Evolutionary conservation across 2,329 filamentous ascomycete genomes (phyloP).

Genomic region (Mycosphaerella sp.): DNA sequence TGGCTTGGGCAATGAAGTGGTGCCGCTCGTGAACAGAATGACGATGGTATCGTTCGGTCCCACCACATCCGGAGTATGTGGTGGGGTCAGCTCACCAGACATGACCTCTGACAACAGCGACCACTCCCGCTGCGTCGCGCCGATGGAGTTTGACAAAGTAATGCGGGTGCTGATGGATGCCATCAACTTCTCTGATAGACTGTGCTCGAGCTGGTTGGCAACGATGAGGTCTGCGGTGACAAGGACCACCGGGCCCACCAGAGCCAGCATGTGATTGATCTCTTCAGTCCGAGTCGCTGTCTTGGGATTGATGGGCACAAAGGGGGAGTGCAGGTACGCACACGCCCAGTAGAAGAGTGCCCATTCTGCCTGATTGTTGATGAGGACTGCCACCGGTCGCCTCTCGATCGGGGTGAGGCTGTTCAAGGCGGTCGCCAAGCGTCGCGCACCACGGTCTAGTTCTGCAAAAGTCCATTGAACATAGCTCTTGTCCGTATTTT

Average conservation of each 20-base stretch:
- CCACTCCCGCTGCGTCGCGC: conserved; percentile 23
- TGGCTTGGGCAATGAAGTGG: conserved; percentile 45
- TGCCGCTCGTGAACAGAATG: conserved; percentile 48
- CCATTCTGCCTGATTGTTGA: conserved; percentile 34
- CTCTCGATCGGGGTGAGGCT: conserved; percentile 30
- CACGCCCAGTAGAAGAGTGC: conserved; percentile 32
- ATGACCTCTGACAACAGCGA: conserved; percentile 27
- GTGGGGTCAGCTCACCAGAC: conserved; percentile 30
- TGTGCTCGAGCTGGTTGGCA: conserved; percentile 28
- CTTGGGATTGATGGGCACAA: conserved; percentile 33
- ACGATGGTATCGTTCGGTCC: conserved; percentile 33
- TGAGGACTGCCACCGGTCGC: conserved; percentile 28
- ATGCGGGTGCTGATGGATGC: conserved; percentile 25
- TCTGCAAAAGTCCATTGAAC: conserved; percentile 32
- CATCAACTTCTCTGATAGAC: conserved; percentile 24
- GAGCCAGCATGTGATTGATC: conserved; percentile 31
- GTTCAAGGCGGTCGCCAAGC: conserved; percentile 30
- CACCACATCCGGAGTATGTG: conserved; percentile 30
- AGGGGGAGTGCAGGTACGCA: conserved; percentile 31
- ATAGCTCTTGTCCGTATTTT: conserved; percentile 24
- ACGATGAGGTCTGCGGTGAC: conserved; percentile 26
- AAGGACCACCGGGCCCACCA: conserved; percentile 28
- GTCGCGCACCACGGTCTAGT: conserved; percentile 30
- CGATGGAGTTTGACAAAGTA: conserved; percentile 21
- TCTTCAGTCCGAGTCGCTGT: conserved; percentile 28